Evolutionary conservation across 2,329 filamentous ascomycete species (phyloP).

Genomic region (Epicoccum nigrum): DNA sequence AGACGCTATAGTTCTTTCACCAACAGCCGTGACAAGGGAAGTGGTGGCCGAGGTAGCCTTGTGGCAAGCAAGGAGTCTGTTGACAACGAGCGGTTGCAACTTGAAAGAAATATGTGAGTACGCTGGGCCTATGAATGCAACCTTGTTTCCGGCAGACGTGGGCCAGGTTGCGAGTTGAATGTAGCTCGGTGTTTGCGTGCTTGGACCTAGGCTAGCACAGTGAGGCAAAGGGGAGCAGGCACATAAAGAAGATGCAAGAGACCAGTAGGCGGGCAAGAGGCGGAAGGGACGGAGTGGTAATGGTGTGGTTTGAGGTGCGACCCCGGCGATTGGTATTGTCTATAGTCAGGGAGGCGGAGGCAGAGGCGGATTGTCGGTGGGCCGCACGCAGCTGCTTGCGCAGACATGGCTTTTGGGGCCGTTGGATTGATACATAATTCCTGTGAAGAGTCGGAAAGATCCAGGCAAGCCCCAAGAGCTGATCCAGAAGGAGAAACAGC

Average conservation of each 20-base stretch:
- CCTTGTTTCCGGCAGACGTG: slow-evolving; percentile 31
- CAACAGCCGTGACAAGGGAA: slow-evolving; percentile 16
- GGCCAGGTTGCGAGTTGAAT: no score
- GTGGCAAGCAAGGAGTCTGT: slow-evolving; percentile 44
- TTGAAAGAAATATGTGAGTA: slow-evolving; percentile 35
- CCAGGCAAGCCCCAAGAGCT: slow-evolving; percentile 49
- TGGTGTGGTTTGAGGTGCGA: slow-evolving; percentile 4
- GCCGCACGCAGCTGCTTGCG: slow-evolving; percentile 36
- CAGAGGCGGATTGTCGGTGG: slow-evolving; percentile 30
- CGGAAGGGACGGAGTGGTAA: slow-evolving; percentile 14
- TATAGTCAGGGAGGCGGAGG: slow-evolving; percentile 18
- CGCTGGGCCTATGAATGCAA: slow-evolving; percentile 37
- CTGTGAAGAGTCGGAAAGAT: slow-evolving; percentile 47
- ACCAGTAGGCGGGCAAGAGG: slow-evolving; percentile 14
- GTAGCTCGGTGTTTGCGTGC: no score
- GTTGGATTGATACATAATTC: slow-evolving; percentile 51
- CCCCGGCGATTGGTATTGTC: slow-evolving; percentile 13
- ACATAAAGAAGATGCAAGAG: slow-evolving; percentile 26
- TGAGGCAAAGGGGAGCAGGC: slow-evolving; percentile 26
- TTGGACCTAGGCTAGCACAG: slow-evolving; percentile 13
- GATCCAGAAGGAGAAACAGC: slow-evolving; percentile 47
- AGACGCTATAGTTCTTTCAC: slow-evolving; percentile 16
- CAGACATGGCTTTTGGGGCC: slow-evolving; percentile 45
- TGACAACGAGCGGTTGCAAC: slow-evolving; percentile 28
- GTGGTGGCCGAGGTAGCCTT: slow-evolving; percentile 14